Evolutionary conservation across 768 basidiomycete species (phyloP), one percentile per base, ranked within the genome.

Genomic region (Lanmaoa rubissima): DNA sequence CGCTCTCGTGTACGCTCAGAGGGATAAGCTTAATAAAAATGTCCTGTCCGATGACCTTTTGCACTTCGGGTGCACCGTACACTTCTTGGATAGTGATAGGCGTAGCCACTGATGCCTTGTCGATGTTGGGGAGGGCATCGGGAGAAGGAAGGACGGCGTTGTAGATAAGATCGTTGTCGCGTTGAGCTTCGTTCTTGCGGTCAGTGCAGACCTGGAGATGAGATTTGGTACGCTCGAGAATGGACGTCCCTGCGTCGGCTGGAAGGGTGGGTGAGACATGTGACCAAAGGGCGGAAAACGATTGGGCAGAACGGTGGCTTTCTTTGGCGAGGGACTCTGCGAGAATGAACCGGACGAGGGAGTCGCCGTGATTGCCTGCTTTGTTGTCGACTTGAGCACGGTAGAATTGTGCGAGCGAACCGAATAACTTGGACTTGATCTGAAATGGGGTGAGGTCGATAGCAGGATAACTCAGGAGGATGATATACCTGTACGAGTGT

Each of bases 91-190:
- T 99, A 1, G 90, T 83, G 51, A 97, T 88, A 0, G 93, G 86
- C 0, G 85, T 86, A 2, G 94, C 94, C 5, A 95, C 85, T 1
- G 78, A 73, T 0, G 88, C 79, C 70, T 94, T 94, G 53, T 98
- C 97, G 58, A 99, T 84, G 10, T 74, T 67, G 0, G 94, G 84
- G 1, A 98, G 80, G 0, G 89, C 81, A 38, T 95, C 91, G 2
- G 85, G 79, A 10, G 88, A 75, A 7, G 94, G 92, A 0, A 94
- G 74, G 54, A 95, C 81, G 4, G 92, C 92, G 67, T 98, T 94
- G 76, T 99, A 99, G 61, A 99, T 96, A 50, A 99, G 83, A 68
- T 98, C 96, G 71, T 98, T 98, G 75, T 97, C 94, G 51, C 90
- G 86, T 52, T 82, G 80, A 0, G 90, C 90, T 60, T 93, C 89